phyloP scores from a whole-genome alignment of 306 rosid genomes.

The Medicago arabica region DNA sequence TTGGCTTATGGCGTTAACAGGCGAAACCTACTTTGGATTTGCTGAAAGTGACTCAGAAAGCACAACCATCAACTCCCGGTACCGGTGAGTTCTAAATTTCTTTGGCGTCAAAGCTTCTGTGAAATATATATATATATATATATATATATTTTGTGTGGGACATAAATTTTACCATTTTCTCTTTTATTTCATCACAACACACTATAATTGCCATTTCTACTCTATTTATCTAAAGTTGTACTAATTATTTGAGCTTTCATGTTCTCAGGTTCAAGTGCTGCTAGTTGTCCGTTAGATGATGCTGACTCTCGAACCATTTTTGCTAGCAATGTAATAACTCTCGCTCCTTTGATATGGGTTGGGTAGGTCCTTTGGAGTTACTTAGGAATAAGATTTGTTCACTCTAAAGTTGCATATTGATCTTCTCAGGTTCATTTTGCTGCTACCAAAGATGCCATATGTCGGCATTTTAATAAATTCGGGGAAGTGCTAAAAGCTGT shows the following conservation, averaged over 20 bases:
- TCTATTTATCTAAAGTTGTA: conserved; percentile 17
- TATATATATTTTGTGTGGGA: too few relatives aligned
- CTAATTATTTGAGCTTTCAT: conserved; percentile 17
- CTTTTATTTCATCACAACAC: conserved; percentile 10
- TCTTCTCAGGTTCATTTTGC: conserved; percentile 83
- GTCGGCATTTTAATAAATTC: conserved; percentile 84
- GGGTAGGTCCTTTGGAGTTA: neutral
- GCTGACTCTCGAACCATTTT: conserved; percentile 85
- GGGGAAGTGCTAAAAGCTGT: conserved; percentile 84
- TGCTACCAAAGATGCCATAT: conserved; percentile 89
- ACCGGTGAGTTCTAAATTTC: conserved; percentile 59
- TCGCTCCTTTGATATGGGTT: conserved; percentile 34
- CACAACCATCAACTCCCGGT: conserved; percentile 55
- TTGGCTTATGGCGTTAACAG: conserved; percentile 47
- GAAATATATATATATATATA: too few relatives aligned
- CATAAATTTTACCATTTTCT: neutral
- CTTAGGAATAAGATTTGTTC: conserved; percentile 29
- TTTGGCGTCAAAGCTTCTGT: neutral
- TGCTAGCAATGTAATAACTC: conserved; percentile 80
- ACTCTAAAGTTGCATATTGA: conserved; percentile 29
- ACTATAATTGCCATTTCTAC: conserved; percentile 7
- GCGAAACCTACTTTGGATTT: conserved; percentile 52
- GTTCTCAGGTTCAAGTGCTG: conserved; percentile 59
- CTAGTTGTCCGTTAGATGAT: conserved; percentile 72
- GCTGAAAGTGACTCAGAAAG: conserved; percentile 59